These are phyloP conservation scores for Fusarium xylarioides DNA, from an alignment of 2,329 filamentous ascomycete genomes.

Conservation along the genomic window DNA sequence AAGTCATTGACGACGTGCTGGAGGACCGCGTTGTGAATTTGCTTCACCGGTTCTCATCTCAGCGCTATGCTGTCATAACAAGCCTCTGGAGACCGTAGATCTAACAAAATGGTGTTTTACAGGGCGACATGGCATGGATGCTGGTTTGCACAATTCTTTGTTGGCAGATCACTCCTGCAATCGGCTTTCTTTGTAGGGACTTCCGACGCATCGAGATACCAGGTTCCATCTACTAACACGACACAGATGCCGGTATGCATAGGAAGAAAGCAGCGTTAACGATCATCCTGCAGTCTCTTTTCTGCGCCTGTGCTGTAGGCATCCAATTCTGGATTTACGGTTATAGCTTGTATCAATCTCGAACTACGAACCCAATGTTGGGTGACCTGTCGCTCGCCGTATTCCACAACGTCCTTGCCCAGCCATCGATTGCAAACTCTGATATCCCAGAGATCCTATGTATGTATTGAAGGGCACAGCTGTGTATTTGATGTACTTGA, in stretches of 20 bases:
- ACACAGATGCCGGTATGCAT: constrained; percentile 49
- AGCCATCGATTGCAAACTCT: constrained; percentile 49
- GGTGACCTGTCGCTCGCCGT: constrained; percentile 50
- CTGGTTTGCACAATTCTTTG: constrained; percentile 50
- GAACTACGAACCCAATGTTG: constrained; percentile 47
- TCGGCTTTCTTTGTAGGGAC: constrained; percentile 47
- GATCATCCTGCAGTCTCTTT: constrained; percentile 58
- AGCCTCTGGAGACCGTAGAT: no score
- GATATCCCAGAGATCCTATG: constrained; percentile 51
- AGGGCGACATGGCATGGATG: constrained; percentile 56
- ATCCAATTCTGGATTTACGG: constrained; percentile 60
- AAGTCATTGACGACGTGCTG: no score
- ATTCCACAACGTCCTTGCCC: constrained; percentile 49
- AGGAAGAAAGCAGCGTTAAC: constrained; percentile 52
- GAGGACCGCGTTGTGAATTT: no score
- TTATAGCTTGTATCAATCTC: constrained; percentile 53
- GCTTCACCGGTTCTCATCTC: no score
- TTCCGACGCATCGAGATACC: no score
- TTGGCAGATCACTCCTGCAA: constrained; percentile 52
- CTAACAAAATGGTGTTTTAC: background rate
- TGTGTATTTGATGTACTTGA: background rate
- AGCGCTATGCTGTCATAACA: no score
- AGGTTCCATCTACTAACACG: background rate
- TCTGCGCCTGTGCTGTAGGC: constrained; percentile 55
- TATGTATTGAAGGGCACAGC: background rate